Percentiles rank a stretch among this genome's conserved stretches.
Evolutionary conservation across 805 yeast genomes (phyloP).

Genomic region (Cyberlindnera galapagoensis): DNA sequence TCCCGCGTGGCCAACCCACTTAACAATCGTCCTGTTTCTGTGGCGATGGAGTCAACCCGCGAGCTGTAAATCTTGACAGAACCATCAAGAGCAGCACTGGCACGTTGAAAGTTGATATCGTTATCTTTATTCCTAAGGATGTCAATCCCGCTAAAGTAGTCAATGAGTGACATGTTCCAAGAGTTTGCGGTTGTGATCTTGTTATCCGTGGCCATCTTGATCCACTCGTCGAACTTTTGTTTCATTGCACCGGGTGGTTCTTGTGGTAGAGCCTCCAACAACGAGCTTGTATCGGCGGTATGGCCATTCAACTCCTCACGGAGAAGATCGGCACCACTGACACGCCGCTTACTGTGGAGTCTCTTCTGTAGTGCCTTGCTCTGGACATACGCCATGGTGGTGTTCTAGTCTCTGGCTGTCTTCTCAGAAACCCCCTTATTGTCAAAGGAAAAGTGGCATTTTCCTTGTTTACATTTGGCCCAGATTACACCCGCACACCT

Average conservation of each 20-base stretch:
- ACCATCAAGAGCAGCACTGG: conserved; percentile 88
- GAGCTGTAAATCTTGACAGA: conserved; percentile 90
- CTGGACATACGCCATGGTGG: conserved; percentile 23
- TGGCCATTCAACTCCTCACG: conserved; percentile 24
- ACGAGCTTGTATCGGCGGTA: conserved; percentile 10
- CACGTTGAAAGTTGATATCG: conserved; percentile 81
- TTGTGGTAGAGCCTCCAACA: conserved; percentile 22
- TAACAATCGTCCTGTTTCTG: conserved; percentile 78
- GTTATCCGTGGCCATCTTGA: conserved; percentile 74
- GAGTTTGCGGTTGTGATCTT: conserved; percentile 80
- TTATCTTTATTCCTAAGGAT: conserved; percentile 68
- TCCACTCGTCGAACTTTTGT: conserved; percentile 63
- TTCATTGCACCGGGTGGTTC: conserved; percentile 32
- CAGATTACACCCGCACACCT: no score
- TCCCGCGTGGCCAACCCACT: conserved; percentile 59
- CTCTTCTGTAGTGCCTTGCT: conserved; percentile 24
- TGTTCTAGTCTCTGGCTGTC: no score
- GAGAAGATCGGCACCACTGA: conserved; percentile 27
- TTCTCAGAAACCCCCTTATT: no score
- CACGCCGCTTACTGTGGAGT: conserved; percentile 24
- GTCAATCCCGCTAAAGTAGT: conserved; percentile 81
- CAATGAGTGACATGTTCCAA: conserved; percentile 89
- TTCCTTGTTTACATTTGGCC: no score
- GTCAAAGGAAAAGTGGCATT: background rate
- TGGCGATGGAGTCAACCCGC: conserved; percentile 86